Conservation (phyloP, 164 flowering plant genomes). For the Magnolia officinalis region DNA sequence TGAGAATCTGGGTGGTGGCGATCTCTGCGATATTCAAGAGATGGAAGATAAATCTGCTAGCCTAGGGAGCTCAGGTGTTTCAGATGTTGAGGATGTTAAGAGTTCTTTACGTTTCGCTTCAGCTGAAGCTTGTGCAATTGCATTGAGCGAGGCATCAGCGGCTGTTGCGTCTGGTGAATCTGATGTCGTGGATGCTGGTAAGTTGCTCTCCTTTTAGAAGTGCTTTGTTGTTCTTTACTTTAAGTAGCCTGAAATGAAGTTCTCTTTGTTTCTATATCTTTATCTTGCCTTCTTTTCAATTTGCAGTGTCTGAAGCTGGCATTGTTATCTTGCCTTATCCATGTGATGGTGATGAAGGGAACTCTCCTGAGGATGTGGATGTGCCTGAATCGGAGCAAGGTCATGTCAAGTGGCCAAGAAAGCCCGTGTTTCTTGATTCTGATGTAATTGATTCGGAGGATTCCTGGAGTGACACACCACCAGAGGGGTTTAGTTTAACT, state of each 20-base stretch:
- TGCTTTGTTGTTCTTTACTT: neutral
- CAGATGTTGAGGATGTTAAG: constrained; percentile 24
- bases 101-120: constrained; percentile 40
- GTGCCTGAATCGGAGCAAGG: constrained; percentile 29
- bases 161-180: constrained; percentile 65
- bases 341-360: constrained; percentile 26
- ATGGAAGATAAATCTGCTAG: neutral
- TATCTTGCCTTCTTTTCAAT: constrained; percentile 7
- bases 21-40: constrained; percentile 33
- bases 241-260: constrained; percentile 1
- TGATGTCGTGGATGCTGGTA: constrained; percentile 68
- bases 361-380: constrained; percentile 24
- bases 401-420: constrained; percentile 52
- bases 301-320: constrained; percentile 71
- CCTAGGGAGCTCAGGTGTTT: constrained; percentile 8
- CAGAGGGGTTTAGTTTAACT: constrained; percentile 70
- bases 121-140: constrained; percentile 85
- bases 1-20: constrained; percentile 33
- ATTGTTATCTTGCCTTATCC: constrained; percentile 47
- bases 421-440: constrained; percentile 37
- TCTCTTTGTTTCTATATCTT: neutral
- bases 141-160: constrained; percentile 71
- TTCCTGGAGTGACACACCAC: constrained; percentile 78
- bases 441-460: constrained; percentile 56
- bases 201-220: neutral